phyloP scores from a whole-genome alignment of 1,139 yeast species.

The Candida sanyaensis region DNA sequence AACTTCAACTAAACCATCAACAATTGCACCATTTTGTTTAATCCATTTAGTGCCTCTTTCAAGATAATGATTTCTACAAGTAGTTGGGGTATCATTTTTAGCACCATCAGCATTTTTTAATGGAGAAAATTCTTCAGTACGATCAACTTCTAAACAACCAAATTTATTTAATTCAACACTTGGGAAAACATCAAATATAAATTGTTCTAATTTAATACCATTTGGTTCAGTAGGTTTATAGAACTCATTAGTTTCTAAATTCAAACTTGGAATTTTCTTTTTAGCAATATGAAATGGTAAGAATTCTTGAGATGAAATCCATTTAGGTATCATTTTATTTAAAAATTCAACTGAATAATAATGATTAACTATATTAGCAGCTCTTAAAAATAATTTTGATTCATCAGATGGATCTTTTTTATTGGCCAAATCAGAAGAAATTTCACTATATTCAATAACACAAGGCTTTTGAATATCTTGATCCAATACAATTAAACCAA shows the following conservation, averaged over 20 bases:
- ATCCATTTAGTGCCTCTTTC: constrained; percentile 80
- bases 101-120: constrained; percentile 89
- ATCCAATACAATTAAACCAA: constrained; percentile 86
- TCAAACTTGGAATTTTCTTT: constrained; percentile 77
- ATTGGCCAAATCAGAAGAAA: constrained; percentile 70
- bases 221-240: constrained; percentile 72
- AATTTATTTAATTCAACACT: constrained; percentile 70
- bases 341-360: constrained; percentile 83
- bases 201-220: constrained; percentile 94
- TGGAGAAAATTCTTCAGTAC: constrained; percentile 88
- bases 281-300: constrained; percentile 93
- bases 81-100: constrained; percentile 78
- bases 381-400: constrained; percentile 70
- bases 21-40: constrained; percentile 61
- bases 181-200: constrained; percentile 95
- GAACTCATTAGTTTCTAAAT: constrained; percentile 46
- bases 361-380: constrained; percentile 97
- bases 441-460: constrained; percentile 95
- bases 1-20: constrained; percentile 70
- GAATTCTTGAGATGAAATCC: constrained; percentile 66
- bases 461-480: constrained; percentile 66
- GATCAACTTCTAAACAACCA: constrained; percentile 90
- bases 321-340: constrained; percentile 56
- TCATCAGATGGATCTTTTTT: constrained; percentile 51
- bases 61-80: constrained; percentile 71